Evolutionary conservation across 2,329 filamentous ascomycete genomes (phyloP), one percentile per base, ranked within the genome.

Genomic region (Ophiosphaerella herpotricha): DNA sequence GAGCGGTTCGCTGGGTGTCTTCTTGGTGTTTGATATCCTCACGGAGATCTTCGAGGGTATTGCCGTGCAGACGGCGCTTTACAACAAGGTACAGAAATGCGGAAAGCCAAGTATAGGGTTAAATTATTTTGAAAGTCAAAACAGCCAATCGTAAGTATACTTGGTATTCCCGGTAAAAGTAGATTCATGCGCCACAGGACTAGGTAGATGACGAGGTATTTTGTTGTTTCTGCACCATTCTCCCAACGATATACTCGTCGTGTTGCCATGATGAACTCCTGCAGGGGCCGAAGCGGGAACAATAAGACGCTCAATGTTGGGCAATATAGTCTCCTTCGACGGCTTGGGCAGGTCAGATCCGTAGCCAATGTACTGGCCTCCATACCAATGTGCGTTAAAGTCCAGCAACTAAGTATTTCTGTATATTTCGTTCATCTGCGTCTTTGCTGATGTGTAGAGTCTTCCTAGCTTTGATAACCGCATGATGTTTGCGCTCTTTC

Each of bases 201-300:
- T 0, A 56, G 14, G 47, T 68, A 71, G 3, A 68, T 60, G 7
- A 53, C 2, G 2, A 68, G 45, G 32, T 69, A 74, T 46, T 64
- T 68, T 1, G 45, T 40, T 1, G 72, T 75, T 18, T 67, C 60
- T 2, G 46, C 11, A 2, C 57, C 67, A 11, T 66, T 40, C 26
- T 75, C 69, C 73, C 73, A 75, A 2, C 65, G 63, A 43, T 75
- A 76, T 1, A 75, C 57, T 14, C 62, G 58, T 7, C 72, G 58
- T 1, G 67, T 57, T 1, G 67, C 68, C 59, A 71, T 72, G 43
- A 73, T 50, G 13, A 71, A 53, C 23, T 66, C 62, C 41, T 76
- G 72, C 7, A 74, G 50, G 0, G 72, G 71, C 5, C 5, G 71
- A 66, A 5, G 72, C 73, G 2, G 74, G 66, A 23, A 74, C 62